Evolutionary conservation across 768 basidiomycete species (phyloP).

Genomic region (Scleroderma bovista): DNA sequence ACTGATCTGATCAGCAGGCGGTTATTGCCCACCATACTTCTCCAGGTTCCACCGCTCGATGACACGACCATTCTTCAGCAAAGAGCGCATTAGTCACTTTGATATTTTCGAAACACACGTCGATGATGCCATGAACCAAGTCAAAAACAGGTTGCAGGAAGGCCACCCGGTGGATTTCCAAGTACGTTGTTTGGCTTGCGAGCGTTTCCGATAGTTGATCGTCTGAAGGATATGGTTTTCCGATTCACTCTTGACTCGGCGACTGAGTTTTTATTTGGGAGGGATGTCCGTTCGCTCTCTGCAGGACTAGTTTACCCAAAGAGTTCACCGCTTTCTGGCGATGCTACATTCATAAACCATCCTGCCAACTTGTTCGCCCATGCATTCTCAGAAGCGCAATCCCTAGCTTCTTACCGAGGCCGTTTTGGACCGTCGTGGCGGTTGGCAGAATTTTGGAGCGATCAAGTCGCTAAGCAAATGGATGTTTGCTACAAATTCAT

Average conservation of each 20-base stretch:
- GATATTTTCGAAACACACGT: slow-evolving; percentile 51
- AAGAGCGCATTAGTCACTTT: slow-evolving; percentile 48
- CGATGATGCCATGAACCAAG: slow-evolving; percentile 38
- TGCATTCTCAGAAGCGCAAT: slow-evolving; percentile 49
- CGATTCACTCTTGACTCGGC: slow-evolving; percentile 59
- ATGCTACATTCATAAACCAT: slow-evolving; percentile 18
- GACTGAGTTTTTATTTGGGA: slow-evolving; percentile 52
- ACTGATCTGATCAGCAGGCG: not conserved
- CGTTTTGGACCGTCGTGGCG: slow-evolving; percentile 45
- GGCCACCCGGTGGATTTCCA: slow-evolving; percentile 57
- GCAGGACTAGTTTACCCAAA: slow-evolving; percentile 45
- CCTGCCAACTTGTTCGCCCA: slow-evolving; percentile 39
- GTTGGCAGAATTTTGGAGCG: slow-evolving; percentile 46
- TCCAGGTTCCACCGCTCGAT: slow-evolving; percentile 52
- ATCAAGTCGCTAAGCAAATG: slow-evolving; percentile 42
- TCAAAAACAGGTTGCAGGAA: slow-evolving; percentile 37
- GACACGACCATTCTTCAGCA: slow-evolving; percentile 57
- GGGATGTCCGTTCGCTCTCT: slow-evolving; percentile 41
- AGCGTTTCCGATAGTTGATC: not conserved
- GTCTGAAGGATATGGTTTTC: slow-evolving; percentile 41
- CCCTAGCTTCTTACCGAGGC: slow-evolving; percentile 32
- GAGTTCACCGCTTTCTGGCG: slow-evolving; percentile 9
- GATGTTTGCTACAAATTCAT: slow-evolving; percentile 45
- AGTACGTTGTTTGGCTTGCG: slow-evolving; percentile 21
- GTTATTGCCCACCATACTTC: not conserved